Base-by-base conservation (phyloP, 768 basidiomycete genomes). In the Hygrophorus pudorinus region DNA sequence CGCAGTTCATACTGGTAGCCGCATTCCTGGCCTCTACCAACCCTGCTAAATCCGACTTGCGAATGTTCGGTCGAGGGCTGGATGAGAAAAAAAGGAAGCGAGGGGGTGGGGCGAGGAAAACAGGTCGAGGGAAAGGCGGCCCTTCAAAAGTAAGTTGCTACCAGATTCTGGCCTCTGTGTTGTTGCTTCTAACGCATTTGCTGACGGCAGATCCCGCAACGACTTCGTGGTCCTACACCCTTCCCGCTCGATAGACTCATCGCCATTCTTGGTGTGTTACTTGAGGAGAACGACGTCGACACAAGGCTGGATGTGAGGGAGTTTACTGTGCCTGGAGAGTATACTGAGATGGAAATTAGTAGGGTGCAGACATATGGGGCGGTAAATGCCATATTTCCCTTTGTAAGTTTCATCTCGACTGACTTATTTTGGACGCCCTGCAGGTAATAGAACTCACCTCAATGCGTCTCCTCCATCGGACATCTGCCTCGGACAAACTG, bases 21-120 rank as follows among this genome's bases (percentile, higher is more conserved):
- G 75, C 81, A 1, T 94, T 81, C 55, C 61, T 91, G 32, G 87
- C 89, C 4, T 88, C 87, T 34, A 84, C 81, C 33, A 96, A 94
- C 54, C 90, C 91, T 1, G 60, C 79, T 0, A 82, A 79, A 54
- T 80, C 78, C 8, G 91, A 93, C 60, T 29, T 88, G 49, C 68
- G 85, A 30, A 81, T 93, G 75, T 89, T 96, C 60, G 83, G 85
- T 3, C 59, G 90, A 12, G 82, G 78, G 0, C 47, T 75, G 20
- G 80, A 82, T 42, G 85, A 85, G 57, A 76, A 75, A 46, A 75
- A 72, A 54, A 67, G 70, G 49, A 73, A 72, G 59, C 70, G 76
- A 49, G 57, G 62, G 2, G 65, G 69, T 18, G 24, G 24, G 24
- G 65, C 56, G 7, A 57, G 59, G 13, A 70, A 60, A 46, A 63